Percentiles rank a stretch among this genome's conserved stretches.
These are phyloP conservation scores for Yamadazyma membranifaciens DNA, from an alignment of 1,139 yeast genomes.

Conservation along the genomic window DNA sequence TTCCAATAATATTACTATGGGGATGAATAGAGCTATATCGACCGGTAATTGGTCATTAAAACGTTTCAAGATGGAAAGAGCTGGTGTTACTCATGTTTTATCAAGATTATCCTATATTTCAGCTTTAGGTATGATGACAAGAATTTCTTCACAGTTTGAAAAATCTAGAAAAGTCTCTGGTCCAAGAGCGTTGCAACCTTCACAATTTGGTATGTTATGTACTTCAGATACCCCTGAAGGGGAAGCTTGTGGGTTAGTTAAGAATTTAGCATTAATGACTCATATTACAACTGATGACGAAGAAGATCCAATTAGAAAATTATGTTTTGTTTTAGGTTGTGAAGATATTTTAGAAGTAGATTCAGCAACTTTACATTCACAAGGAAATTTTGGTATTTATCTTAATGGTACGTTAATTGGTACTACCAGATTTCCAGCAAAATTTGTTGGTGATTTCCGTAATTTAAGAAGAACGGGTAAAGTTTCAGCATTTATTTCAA, in stretches of 20 bases:
- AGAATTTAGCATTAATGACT: slow-evolving; percentile 95
- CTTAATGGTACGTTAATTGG: slow-evolving; percentile 94
- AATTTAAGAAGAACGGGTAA: slow-evolving; percentile 79
- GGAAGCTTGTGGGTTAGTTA: slow-evolving; percentile 98
- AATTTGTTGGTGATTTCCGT: slow-evolving; percentile 78
- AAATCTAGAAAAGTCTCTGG: slow-evolving; percentile 97
- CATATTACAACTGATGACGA: slow-evolving; percentile 98
- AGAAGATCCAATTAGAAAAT: slow-evolving; percentile 77
- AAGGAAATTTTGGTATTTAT: slow-evolving; percentile 79
- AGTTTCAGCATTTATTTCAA: slow-evolving; percentile 86
- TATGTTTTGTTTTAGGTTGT: slow-evolving; percentile 84
- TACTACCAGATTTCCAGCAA: slow-evolving; percentile 79
- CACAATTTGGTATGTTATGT: slow-evolving; percentile 98
- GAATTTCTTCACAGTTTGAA: slow-evolving; percentile 97
- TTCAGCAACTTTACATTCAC: slow-evolving; percentile 76
- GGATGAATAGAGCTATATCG: slow-evolving; percentile 92
- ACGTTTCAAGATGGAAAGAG: slow-evolving; percentile 99
- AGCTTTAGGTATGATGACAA: slow-evolving; percentile 99
- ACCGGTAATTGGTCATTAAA: slow-evolving; percentile 99
- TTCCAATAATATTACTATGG: slow-evolving; percentile 89
- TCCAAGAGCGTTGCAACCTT: slow-evolving; percentile 98
- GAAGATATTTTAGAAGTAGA: slow-evolving; percentile 82
- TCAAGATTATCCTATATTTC: slow-evolving; percentile 89
- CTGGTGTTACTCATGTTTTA: slow-evolving; percentile 97
- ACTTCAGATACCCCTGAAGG: slow-evolving; percentile 99